phyloP scores from a whole-genome alignment of 768 basidiomycete species.

The Calocera cornea region DNA sequence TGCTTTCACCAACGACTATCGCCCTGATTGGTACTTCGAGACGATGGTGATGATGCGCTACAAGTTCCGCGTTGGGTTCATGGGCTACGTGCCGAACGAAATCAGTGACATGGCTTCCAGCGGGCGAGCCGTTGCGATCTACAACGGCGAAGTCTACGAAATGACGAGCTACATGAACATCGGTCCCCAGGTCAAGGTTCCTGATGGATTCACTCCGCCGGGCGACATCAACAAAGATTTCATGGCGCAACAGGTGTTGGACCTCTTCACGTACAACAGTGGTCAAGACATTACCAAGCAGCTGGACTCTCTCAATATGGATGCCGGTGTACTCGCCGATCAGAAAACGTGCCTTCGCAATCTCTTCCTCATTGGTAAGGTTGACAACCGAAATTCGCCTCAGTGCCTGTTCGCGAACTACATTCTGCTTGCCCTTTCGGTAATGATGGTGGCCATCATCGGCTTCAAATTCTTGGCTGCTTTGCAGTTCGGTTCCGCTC shows the following conservation, averaged over 20 bases:
- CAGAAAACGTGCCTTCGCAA: constrained; percentile 88
- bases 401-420: constrained; percentile 87
- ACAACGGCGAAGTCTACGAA: constrained; percentile 77
- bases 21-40: constrained; percentile 98
- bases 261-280: constrained; percentile 60
- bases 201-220: constrained; percentile 36
- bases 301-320: constrained; percentile 50
- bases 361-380: constrained; percentile 78
- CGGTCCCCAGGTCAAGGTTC: constrained; percentile 43
- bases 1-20: constrained; percentile 61
- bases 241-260: constrained; percentile 55
- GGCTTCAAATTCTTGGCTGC: constrained; percentile 94
- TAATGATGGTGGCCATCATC: constrained; percentile 88
- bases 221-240: constrained; percentile 40
- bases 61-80: constrained; percentile 72
- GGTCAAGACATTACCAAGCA: constrained; percentile 73
- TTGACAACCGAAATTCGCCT: constrained; percentile 81
- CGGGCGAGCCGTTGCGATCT: constrained; percentile 65
- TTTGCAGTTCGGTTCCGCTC: constrained; percentile 61
- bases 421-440: constrained; percentile 75
- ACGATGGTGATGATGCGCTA: constrained; percentile 88
- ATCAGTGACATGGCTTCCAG: constrained; percentile 54
- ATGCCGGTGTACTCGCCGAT: constrained; percentile 42
- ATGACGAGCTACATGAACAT: constrained; percentile 63
- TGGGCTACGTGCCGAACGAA: constrained; percentile 68